These are phyloP conservation scores for Pythium vanterpoolii DNA, from an alignment of 352 stramenopile genomes.

Conservation along the genomic window DNA sequence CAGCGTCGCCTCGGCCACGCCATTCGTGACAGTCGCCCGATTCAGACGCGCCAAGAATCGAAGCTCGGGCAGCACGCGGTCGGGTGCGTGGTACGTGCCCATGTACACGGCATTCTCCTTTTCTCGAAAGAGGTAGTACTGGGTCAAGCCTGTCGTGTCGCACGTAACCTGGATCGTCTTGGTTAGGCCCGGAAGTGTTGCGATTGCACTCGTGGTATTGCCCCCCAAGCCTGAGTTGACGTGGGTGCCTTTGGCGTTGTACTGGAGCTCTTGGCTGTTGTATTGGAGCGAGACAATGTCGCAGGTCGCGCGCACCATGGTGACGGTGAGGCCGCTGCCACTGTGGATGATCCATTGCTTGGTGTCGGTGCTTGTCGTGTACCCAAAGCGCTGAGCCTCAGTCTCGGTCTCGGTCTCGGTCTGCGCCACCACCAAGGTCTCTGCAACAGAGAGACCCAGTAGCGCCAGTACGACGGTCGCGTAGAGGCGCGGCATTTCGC, in stretches of 20 bases:
- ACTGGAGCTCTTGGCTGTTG: slow-evolving; percentile 44
- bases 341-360: slow-evolving; percentile 38
- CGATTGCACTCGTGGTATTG: slow-evolving; percentile 30
- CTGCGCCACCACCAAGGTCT: too few relatives aligned
- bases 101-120: slow-evolving; percentile 57
- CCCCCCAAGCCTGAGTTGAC: slow-evolving; percentile 39
- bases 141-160: slow-evolving; percentile 32
- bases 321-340: slow-evolving; percentile 28
- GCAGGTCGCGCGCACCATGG: slow-evolving; percentile 36
- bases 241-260: slow-evolving; percentile 38
- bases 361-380: slow-evolving; percentile 5
- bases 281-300: slow-evolving; percentile 46
- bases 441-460: neutral
- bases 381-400: neutral
- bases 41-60: slow-evolving; percentile 45
- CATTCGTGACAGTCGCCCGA: slow-evolving; percentile 30
- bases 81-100: slow-evolving; percentile 42
- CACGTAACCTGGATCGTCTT: slow-evolving; percentile 47
- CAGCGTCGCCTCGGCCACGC: slow-evolving; percentile 34
- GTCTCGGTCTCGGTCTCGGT: too few relatives aligned
- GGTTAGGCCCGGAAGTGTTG: slow-evolving; percentile 29
- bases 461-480: neutral
- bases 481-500: neutral
- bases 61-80: slow-evolving; percentile 33
- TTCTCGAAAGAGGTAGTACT: slow-evolving; percentile 52